Evolutionary conservation across 2,329 filamentous ascomycete species (phyloP), one percentile per base, ranked within the genome.

Genomic region (Fusarium setosum): DNA sequence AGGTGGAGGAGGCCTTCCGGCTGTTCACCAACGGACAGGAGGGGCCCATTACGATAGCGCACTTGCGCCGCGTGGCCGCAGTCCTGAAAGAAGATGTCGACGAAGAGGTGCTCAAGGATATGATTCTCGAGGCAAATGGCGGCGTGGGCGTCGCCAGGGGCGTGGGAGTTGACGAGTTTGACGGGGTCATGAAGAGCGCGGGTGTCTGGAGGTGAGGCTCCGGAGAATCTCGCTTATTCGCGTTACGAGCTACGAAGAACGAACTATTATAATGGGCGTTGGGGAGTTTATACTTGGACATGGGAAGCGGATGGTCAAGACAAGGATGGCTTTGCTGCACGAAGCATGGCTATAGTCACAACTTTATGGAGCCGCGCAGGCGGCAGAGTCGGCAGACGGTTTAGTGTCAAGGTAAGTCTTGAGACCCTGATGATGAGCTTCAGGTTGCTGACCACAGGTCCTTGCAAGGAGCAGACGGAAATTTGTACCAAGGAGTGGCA

Each of bases 61-160:
- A 97, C 79, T 80, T 99, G 74, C 87, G 88, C 74, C 85, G 91
- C 72, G 90, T 97, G 53, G 94, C 94, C 38, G 88, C 87, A 69
- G 87, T 93, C 71, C 80, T 99, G 71, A 92, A 93, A 78, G 93
- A 97, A 79, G 93, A 90, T 63, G 90, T 97, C 21, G 87, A 88
- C 59, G 96, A 98, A 72, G 90, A 93, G 47, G 79, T 97, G 74
- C 81, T 99, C 74, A 88, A 88, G 80, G 94, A 97, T 81, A 99
- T 99, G 96, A 91, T 99, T 58, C 82, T 94, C 47, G 95, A 98
- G 83, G 96, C 95, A 47, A 97, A 96, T 77, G 92, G 92, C 4
- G 93, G 92, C 2, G 88, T 85, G 5, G 90, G 91, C 15, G 86
- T 92, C 11, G 87, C 83, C 34, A 86, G 83, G 56, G 93, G 92